Evolutionary conservation across 2,329 filamentous ascomycete species (phyloP).

Genomic region (Decorospora gaudefroyi): DNA sequence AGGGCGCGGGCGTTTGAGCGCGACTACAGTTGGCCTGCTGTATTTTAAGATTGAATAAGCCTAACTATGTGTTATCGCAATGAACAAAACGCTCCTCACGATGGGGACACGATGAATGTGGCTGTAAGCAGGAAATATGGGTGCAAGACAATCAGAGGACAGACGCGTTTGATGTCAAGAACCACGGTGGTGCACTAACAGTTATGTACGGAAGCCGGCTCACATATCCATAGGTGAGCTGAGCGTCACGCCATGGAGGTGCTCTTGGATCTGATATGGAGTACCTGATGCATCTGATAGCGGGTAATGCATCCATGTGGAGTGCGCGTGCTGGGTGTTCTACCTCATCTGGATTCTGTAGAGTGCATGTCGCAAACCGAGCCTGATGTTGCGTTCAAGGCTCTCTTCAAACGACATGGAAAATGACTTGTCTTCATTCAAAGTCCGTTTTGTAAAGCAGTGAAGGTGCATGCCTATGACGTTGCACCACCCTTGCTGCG

Average conservation of each 20-base stretch:
- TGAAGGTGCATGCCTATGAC: slow-evolving; percentile 6
- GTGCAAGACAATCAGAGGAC: no score
- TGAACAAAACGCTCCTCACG: no score
- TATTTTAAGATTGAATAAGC: slow-evolving; percentile 10
- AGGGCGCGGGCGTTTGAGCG: slow-evolving; percentile 19
- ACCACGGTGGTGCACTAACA: not conserved
- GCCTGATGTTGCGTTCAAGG: no score
- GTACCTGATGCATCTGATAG: slow-evolving; percentile 3
- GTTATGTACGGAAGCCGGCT: slow-evolving; percentile 1
- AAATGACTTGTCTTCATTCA: no score
- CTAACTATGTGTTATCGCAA: slow-evolving; percentile 9
- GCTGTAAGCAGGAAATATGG: no score
- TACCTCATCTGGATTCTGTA: no score
- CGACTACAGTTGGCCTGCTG: slow-evolving; percentile 12
- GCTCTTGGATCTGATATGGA: not conserved
- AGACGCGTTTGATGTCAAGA: not conserved
- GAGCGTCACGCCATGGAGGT: slow-evolving; percentile 36
- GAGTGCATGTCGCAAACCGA: no score
- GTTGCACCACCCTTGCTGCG: slow-evolving; percentile 3
- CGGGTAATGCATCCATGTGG: no score
- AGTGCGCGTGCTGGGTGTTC: no score
- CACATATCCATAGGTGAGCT: slow-evolving; percentile 19
- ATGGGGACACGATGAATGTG: no score
- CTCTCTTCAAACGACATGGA: no score
- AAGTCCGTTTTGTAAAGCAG: no score